These are phyloP conservation scores for Leccinum disarticulatum DNA, from an alignment of 768 basidiomycete species.

Conservation along the genomic window DNA sequence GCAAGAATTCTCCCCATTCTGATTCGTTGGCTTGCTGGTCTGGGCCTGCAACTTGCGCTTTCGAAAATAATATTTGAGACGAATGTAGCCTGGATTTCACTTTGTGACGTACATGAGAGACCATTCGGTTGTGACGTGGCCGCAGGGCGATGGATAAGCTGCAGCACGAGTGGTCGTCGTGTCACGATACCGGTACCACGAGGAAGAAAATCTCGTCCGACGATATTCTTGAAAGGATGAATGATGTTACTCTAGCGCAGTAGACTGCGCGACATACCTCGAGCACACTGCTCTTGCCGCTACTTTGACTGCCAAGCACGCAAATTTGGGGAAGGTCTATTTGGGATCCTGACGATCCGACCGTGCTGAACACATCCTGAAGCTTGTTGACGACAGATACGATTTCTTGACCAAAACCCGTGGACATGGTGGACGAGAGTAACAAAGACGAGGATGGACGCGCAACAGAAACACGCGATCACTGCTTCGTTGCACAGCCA, in stretches of 20 bases:
- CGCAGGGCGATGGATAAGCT: slow-evolving; percentile 86
- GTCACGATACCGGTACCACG: slow-evolving; percentile 99
- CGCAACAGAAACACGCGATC: slow-evolving; percentile 25
- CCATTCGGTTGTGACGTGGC: slow-evolving; percentile 46
- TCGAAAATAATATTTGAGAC: slow-evolving; percentile 1
- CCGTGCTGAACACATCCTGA: slow-evolving; percentile 86
- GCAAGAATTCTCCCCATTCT: slow-evolving; percentile 99
- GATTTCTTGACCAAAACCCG: slow-evolving; percentile 78
- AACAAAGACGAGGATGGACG: slow-evolving; percentile 15
- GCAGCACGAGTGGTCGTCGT: slow-evolving; percentile 90
- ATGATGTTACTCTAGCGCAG: background rate
- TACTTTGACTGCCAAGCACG: slow-evolving; percentile 88
- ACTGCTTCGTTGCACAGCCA: slow-evolving; percentile 28
- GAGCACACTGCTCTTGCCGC: slow-evolving; percentile 90
- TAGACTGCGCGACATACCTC: slow-evolving; percentile 53
- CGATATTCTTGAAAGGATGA: slow-evolving; percentile 72
- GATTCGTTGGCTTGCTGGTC: slow-evolving; percentile 85
- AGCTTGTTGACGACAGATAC: slow-evolving; percentile 84
- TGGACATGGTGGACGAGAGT: slow-evolving; percentile 38
- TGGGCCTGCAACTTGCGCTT: slow-evolving; percentile 39
- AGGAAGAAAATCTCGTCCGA: slow-evolving; percentile 97
- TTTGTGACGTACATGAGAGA: slow-evolving; percentile 38
- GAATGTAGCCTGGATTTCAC: background rate
- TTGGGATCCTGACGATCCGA: slow-evolving; percentile 72
- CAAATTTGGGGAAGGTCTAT: slow-evolving; percentile 94